phyloP scores from a whole-genome alignment of 768 basidiomycete genomes.

The Psilocybe azurescens region DNA sequence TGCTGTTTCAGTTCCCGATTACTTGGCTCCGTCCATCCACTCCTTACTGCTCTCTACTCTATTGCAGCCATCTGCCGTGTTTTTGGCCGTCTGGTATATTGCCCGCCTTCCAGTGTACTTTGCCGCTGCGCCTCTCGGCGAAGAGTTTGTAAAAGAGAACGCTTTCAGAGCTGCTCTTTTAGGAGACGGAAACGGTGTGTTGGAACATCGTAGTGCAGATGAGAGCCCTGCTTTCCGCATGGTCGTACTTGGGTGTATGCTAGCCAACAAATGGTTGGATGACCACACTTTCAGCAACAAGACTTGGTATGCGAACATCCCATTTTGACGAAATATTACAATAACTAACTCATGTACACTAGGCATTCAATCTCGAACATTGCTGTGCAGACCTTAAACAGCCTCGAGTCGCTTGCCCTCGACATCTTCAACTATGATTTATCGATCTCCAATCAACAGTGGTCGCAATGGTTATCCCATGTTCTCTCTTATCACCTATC shows the following conservation, averaged over 20 bases:
- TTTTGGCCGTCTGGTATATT: conserved; percentile 85
- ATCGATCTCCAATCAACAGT: conserved; percentile 64
- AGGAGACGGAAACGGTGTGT: conserved; percentile 47
- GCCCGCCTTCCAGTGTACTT: conserved; percentile 76
- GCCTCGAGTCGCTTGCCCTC: conserved; percentile 70
- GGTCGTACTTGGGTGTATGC: conserved; percentile 81
- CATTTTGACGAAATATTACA: conserved; percentile 1
- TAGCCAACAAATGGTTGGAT: conserved; percentile 89
- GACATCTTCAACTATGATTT: conserved; percentile 76
- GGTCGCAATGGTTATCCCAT: conserved; percentile 76
- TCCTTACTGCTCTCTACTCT: conserved; percentile 79
- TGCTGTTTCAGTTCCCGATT: conserved; percentile 51
- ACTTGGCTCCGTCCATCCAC: conserved; percentile 68
- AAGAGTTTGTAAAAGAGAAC: conserved; percentile 61
- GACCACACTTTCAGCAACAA: conserved; percentile 91
- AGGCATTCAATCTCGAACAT: conserved; percentile 86
- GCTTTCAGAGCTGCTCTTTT: conserved; percentile 70
- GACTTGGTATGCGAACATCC: conserved; percentile 67
- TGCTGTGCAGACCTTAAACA: conserved; percentile 72
- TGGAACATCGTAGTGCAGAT: conserved; percentile 57
- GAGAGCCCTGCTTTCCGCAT: conserved; percentile 72
- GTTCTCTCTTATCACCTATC: conserved; percentile 70
- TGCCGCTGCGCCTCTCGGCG: conserved; percentile 51
- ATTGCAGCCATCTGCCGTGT: conserved; percentile 80
- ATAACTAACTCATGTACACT: conserved; percentile 15